Base-by-base conservation (phyloP, 176 grass and related monocot species). In the Thinopyrum elongatum region DNA sequence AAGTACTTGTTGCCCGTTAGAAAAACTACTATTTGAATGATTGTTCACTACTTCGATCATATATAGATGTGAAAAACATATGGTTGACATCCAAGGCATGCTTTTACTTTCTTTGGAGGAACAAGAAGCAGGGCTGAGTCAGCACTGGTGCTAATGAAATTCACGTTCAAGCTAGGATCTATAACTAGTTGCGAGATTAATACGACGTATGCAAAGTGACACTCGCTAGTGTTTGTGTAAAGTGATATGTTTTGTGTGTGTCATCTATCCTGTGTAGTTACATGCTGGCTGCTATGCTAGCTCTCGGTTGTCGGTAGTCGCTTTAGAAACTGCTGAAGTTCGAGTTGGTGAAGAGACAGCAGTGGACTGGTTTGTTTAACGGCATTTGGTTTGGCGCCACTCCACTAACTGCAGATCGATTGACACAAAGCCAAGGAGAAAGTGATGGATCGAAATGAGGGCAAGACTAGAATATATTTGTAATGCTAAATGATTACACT, bases 321-420 rank as follows among this genome's bases (percentile, higher is more conserved):
- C 81, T 79, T 68, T 80, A 44, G 49, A 35, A 47, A 47, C 44
- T 47, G 13, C 44, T 47, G 44, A 71, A 70, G 30, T 39, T 72
- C 71, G 25, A 74, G 23, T 47, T 47, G 39, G 31, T 38, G 83
- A 90, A 55, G 49, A 15, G 79, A 90, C 79, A 78, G 88, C 64
- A 46, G 70, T 86, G 88, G 88, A 82, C 79, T 86, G 83, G 64
- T 39, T 42, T 86, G 36, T 10, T 82, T 64, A 79, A 86, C 86
- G 78, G 79, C 73, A 27, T 86, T 74, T 78, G 19, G 55, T 86
- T 90, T 90, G 88, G 84, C 80, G 89, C 84, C 42, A 83, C 65
- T 78, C 89, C 84, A 90, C 80, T 90, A 67, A 58, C 58, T 68
- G 71, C 42, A 57, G 74, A 75, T 84, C 30, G 86, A 80, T 49